Conservation (phyloP, 768 basidiomycete genomes). For the Tremella fuciformis region DNA sequence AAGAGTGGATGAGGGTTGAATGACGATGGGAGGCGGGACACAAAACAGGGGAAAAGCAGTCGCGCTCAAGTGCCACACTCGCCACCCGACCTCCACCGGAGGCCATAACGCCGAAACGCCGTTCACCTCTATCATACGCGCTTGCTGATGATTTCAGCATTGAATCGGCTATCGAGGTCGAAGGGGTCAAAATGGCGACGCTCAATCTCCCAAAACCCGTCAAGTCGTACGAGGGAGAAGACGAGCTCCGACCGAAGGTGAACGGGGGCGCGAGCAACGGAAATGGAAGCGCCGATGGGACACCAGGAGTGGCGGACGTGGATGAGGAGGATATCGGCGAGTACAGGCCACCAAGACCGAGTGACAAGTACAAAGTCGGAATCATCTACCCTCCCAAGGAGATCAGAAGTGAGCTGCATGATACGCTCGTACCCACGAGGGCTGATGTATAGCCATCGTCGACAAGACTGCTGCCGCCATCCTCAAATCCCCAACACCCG, state of each 20-base stretch:
- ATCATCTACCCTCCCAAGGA: slow-evolving; percentile 95
- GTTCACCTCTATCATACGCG: slow-evolving; percentile 3
- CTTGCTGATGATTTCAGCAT: not conserved
- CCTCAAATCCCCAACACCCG: slow-evolving; percentile 88
- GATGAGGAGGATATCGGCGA: slow-evolving; percentile 54
- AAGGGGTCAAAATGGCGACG: slow-evolving; percentile 27
- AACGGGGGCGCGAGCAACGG: slow-evolving; percentile 32
- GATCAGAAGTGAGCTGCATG: slow-evolving; percentile 70
- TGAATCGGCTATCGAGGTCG: not conserved
- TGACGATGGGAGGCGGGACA: slow-evolving; percentile 2
- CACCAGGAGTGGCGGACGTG: slow-evolving; percentile 54
- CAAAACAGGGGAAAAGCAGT: slow-evolving; percentile 18
- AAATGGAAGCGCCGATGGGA: slow-evolving; percentile 11
- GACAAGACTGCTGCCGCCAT: slow-evolving; percentile 91
- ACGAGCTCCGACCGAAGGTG: slow-evolving; percentile 32
- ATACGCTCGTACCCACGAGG: not conserved
- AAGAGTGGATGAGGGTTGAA: slow-evolving; percentile 3
- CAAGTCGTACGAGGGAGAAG: slow-evolving; percentile 43
- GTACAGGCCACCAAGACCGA: slow-evolving; percentile 43
- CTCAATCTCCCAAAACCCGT: slow-evolving; percentile 49
- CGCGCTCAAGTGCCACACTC: slow-evolving; percentile 17
- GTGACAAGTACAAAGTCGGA: slow-evolving; percentile 67
- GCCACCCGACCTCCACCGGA: slow-evolving; percentile 7
- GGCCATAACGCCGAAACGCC: not conserved
- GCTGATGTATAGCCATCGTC: slow-evolving; percentile 67